Evolutionary conservation across 225 moss, liverwort and hornwort species (phyloP).

Genomic region (Straminergon stramineum): DNA sequence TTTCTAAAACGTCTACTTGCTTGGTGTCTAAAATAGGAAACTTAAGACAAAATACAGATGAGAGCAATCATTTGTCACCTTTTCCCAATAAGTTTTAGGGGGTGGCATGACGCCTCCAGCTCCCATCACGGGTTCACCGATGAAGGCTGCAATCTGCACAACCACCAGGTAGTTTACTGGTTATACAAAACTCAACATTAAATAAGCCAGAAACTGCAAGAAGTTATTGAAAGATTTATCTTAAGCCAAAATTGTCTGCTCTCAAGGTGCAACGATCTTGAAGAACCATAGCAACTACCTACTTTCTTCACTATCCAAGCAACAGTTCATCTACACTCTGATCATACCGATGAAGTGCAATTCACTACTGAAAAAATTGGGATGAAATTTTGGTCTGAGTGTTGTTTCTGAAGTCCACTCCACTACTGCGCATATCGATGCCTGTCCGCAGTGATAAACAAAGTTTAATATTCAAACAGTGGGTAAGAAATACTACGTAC

Average conservation of each 20-base stretch:
- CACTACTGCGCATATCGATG: neutral
- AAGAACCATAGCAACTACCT: neutral
- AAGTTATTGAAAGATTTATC: neutral
- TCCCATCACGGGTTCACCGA: constrained; percentile 93
- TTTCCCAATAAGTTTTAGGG: constrained; percentile 86
- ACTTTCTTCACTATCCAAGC: neutral
- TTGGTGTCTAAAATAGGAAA: neutral
- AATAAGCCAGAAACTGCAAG: neutral
- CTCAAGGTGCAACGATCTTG: neutral
- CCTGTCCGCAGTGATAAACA: neutral
- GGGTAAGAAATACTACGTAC: constrained; percentile 27
- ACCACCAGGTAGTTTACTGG: neutral
- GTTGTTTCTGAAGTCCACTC: neutral
- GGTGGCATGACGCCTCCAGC: constrained; percentile 99
- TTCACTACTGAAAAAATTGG: neutral
- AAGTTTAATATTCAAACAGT: neutral
- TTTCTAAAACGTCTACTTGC: neutral
- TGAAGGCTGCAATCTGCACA: constrained; percentile 89
- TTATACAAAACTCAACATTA: neutral
- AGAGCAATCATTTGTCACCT: constrained; percentile 26
- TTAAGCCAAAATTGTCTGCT: neutral
- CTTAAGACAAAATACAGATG: neutral
- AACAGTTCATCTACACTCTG: neutral
- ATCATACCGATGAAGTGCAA: neutral
- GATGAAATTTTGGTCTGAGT: neutral